A percentile compares a stretch with the other conserved stretches of the same genome.
These are phyloP conservation scores for Phytopythium vexans DNA, from an alignment of 352 stramenopile genomes.

Conservation along the genomic window DNA sequence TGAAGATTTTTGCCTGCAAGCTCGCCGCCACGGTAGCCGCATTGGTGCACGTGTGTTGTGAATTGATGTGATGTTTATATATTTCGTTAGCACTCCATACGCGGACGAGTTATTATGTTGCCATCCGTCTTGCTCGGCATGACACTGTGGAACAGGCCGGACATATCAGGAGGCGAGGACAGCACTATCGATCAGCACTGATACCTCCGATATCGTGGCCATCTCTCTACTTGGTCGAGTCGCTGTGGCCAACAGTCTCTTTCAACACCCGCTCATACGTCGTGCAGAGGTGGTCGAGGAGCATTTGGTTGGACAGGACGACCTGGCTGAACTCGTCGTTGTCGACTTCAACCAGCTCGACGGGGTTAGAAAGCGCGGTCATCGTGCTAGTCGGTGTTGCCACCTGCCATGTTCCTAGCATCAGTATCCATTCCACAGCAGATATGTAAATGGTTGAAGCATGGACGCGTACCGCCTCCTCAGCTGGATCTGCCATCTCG, in stretches of 20 bases:
- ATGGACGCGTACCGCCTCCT: constrained; percentile 1
- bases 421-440: not conserved
- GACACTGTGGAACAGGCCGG: too few relatives aligned
- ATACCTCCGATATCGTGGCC: too few relatives aligned
- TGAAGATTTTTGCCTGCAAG: not conserved
- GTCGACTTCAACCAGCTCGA: constrained; percentile 64
- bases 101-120: too few relatives aligned
- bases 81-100: too few relatives aligned
- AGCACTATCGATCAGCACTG: too few relatives aligned
- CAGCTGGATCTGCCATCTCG: constrained; percentile 13
- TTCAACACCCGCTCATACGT: constrained; percentile 72
- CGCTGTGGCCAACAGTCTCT: not conserved
- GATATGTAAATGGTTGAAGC: not conserved
- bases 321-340: constrained; percentile 72
- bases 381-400: not conserved
- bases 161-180: too few relatives aligned
- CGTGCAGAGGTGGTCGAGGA: constrained; percentile 83
- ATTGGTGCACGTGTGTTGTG: too few relatives aligned
- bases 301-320: constrained; percentile 80
- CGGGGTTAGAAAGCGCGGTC: not conserved
- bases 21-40: too few relatives aligned
- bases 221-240: too few relatives aligned
- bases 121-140: too few relatives aligned
- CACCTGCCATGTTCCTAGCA: not conserved
- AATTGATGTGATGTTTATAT: too few relatives aligned